phyloP scores from a whole-genome alignment of 441 rosid genomes.

The Biscutella laevigata region DNA sequence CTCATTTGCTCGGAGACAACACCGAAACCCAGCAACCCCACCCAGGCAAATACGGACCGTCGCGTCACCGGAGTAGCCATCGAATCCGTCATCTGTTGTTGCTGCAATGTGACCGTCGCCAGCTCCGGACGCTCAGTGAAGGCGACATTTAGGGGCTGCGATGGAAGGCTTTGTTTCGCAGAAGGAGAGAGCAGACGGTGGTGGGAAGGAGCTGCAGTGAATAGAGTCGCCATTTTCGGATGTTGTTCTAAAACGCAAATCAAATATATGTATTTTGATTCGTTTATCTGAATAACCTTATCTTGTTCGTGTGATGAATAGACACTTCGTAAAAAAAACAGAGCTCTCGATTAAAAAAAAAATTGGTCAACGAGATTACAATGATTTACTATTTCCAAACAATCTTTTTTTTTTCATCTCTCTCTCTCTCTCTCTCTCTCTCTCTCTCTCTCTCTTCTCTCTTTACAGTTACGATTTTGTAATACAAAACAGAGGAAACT shows the following conservation, averaged over 20 bases:
- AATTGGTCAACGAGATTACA: neutral
- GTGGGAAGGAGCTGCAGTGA: slow-evolving; percentile 38
- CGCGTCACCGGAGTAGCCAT: slow-evolving; percentile 73
- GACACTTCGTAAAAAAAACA: neutral
- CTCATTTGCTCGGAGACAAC: slow-evolving; percentile 66
- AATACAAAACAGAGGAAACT: slow-evolving; percentile 13
- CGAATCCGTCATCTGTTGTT: slow-evolving; percentile 40
- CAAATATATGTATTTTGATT: neutral
- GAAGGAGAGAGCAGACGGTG: slow-evolving; percentile 30
- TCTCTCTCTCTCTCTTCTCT: neutral
- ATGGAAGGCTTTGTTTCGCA: neutral
- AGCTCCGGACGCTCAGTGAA: neutral
- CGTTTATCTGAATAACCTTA: slow-evolving; percentile 5
- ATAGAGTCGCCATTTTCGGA: slow-evolving; percentile 24
- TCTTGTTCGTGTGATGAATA: slow-evolving; percentile 20
- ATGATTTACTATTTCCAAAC: neutral
- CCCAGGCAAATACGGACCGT: slow-evolving; percentile 71
- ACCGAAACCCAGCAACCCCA: slow-evolving; percentile 54
- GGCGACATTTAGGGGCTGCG: slow-evolving; percentile 10
- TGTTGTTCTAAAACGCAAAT: neutral
- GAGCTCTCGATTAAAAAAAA: neutral
- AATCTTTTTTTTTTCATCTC: neutral
- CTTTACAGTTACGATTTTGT: slow-evolving; percentile 16
- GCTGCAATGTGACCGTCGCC: slow-evolving; percentile 7
- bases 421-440: neutral